Evolutionary conservation across 2,329 filamentous ascomycete species (phyloP), one percentile per base, ranked within the genome.

Genomic region (Cytospora piceicola): DNA sequence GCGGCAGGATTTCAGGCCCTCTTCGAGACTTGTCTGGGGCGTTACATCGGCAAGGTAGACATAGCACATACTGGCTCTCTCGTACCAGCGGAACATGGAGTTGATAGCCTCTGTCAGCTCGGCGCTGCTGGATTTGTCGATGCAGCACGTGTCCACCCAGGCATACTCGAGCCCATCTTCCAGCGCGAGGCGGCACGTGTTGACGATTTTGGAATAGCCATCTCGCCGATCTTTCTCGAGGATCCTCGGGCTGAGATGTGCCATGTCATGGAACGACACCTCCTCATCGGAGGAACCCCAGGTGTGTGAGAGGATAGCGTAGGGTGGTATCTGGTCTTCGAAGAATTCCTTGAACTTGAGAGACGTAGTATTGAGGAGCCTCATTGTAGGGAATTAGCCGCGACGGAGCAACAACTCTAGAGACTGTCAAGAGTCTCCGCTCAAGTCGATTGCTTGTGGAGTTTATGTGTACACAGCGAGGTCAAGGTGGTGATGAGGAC

Each of bases 241-340:
- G n/a, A 14, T 49, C n/a, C 6, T 12, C 11, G 46, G 46, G 0
- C 24, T 9, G n/a, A 22, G 46, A 24, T 2, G 27, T 29, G 27
- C 1, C n/a, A 55, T 55, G 27, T 55, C 24, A 27, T 30, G 59
- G 55, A 72, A 71, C 1, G 70, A 63, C n/a, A 73, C 69, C 65
- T 75, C 73, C 4, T 71, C 71, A 9, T 69, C 61, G 32, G 27
- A 14, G 11, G 17, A 4, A 27, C 66, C 65, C 73, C 73, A 73
- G 22, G 64, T 68, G 56, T 76, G 73, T 4, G 72, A 74, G 15
- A 75, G 67, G n/a, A 74, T 73, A 1, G 70, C 73, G 61, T 74
- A 74, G 7, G 70, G 17, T 34, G 72, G 72, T 27, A 64, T 58
- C 7, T 67, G 63, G 63, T 36, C 59, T 29, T 34, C 46, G 22